A percentile compares a stretch with the other conserved stretches of the same genome.
These are phyloP conservation scores for Zygoascus meyerae DNA, from an alignment of 1,139 yeast genomes.

Conservation along the genomic window DNA sequence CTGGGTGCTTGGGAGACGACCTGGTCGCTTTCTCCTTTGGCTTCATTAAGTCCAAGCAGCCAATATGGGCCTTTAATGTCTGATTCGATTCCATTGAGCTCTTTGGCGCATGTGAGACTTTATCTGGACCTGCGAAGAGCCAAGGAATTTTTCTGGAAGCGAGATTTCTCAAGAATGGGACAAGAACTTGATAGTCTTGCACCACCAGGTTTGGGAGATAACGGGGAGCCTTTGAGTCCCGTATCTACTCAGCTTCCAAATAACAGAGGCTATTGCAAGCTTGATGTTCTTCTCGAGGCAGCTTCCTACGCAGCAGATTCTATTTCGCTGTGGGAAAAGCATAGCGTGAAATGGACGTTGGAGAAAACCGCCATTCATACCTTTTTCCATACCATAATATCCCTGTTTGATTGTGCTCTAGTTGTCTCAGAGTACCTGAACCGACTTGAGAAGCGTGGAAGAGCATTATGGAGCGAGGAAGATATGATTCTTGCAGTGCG, in stretches of 20 bases:
- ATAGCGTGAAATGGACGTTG: conserved; percentile 31
- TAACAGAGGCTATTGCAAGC: conserved; percentile 14
- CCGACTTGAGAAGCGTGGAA: conserved; percentile 25
- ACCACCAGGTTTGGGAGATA: conserved; percentile 19
- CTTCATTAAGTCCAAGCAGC: conserved; percentile 34
- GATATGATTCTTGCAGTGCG: conserved; percentile 28
- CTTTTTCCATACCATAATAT: conserved; percentile 34
- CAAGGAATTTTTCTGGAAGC: conserved; percentile 34
- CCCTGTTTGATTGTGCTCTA: conserved; percentile 35
- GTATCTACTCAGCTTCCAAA: neutral
- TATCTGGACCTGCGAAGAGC: conserved; percentile 31
- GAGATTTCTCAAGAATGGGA: conserved; percentile 35
- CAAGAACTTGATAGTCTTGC: conserved; percentile 27
- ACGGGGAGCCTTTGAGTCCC: conserved; percentile 6
- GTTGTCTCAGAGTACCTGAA: conserved; percentile 34
- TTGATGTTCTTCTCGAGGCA: conserved; percentile 32
- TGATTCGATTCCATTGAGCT: conserved; percentile 37
- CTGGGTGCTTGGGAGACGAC: conserved; percentile 38
- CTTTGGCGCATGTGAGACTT: conserved; percentile 36
- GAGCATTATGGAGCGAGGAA: conserved; percentile 25
- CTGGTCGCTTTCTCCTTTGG: conserved; percentile 36
- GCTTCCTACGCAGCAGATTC: conserved; percentile 38
- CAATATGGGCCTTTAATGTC: conserved; percentile 37
- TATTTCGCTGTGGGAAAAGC: conserved; percentile 37
- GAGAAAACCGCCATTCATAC: conserved; percentile 33